Conservation (phyloP, 2,329 filamentous ascomycete species). For the Aspergillus pseudoglaucus region DNA sequence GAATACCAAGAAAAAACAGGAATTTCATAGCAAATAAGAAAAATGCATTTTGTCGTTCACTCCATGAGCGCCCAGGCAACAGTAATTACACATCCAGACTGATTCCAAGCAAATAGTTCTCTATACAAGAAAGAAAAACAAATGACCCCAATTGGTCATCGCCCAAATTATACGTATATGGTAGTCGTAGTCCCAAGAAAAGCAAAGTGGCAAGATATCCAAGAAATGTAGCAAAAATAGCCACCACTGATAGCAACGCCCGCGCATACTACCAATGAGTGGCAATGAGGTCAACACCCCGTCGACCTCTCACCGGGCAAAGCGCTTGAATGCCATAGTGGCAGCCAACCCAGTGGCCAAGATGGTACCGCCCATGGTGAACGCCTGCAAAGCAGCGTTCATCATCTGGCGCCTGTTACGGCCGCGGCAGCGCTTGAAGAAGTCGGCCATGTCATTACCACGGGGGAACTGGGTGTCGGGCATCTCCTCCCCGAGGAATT, state of each 20-base stretch:
- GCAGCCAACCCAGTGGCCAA: constrained; percentile 40
- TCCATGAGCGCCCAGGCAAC: neutral
- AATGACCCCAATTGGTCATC: neutral
- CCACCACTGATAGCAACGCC: constrained; percentile 13
- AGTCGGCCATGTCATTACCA: constrained; percentile 50
- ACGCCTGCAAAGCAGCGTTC: constrained; percentile 47
- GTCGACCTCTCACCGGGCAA: constrained; percentile 20
- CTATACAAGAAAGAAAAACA: neutral
- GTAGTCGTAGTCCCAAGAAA: neutral
- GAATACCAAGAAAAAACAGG: neutral
- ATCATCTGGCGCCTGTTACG: constrained; percentile 52
- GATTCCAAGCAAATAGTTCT: too few species aligned
- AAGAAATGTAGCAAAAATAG: neutral
- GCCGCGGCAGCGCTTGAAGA: constrained; percentile 48
- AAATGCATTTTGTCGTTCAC: neutral
- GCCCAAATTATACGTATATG: neutral
- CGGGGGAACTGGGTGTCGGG: constrained; percentile 47
- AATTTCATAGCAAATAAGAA: neutral
- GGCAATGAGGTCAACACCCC: neutral
- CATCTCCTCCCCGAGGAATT: constrained; percentile 48
- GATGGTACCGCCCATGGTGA: constrained; percentile 45
- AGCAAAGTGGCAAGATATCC: neutral
- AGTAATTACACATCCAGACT: neutral
- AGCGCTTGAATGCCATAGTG: constrained; percentile 36
- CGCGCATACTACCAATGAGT: constrained; percentile 12